Evolutionary conservation across 2,329 filamentous ascomycete genomes (phyloP), one percentile per base, ranked within the genome.

Genomic region (Xylaria sp.): DNA sequence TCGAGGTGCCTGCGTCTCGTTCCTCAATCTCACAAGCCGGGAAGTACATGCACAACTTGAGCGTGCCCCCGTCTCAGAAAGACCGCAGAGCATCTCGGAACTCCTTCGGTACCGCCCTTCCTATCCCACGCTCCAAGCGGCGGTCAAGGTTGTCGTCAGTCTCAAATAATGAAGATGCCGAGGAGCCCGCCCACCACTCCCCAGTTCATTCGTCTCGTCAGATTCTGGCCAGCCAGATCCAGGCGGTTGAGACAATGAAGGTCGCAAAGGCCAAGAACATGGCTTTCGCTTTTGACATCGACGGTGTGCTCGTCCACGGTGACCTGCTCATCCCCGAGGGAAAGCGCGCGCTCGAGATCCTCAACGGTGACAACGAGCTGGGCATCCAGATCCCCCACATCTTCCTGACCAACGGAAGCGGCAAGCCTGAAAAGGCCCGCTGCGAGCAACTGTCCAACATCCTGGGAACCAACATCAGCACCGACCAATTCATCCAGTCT

Each of bases 221-320:
- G 54, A 84, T 91, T 62, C 77, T 91, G 62, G 86, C 85, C 44
- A 83, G 85, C 2, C 87, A 90, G 74, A 79, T 90, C 18, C 88
- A 91, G 75, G 83, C 86, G 64, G 78, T 90, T 65, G 79, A 82
- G 66, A 74, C 80, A 59, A 82, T 86, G 67, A 89, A 88, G 76
- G 87, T 89, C 13, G 76, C 76, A 35, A 81, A 82, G 59, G 88
- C 87, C 60, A 91, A 91, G 80, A 86, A 91, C 77, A 90, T 91
- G 87, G 86, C 87, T 5, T 92, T 92, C 65, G 89, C 87, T 68
- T 92, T 92, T 65, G 89, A 92, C 74, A 87, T 89, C 61, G 89
- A 91, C 68, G 88, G 88, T 77, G 88, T 91, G 60, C 79, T 91
- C 23, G 87, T 90, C 59, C 87, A 90, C 74, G 87, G 87, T 69